phyloP scores from a whole-genome alignment of 192 early-diverging fungal species.

The Coemansia pectinata region DNA sequence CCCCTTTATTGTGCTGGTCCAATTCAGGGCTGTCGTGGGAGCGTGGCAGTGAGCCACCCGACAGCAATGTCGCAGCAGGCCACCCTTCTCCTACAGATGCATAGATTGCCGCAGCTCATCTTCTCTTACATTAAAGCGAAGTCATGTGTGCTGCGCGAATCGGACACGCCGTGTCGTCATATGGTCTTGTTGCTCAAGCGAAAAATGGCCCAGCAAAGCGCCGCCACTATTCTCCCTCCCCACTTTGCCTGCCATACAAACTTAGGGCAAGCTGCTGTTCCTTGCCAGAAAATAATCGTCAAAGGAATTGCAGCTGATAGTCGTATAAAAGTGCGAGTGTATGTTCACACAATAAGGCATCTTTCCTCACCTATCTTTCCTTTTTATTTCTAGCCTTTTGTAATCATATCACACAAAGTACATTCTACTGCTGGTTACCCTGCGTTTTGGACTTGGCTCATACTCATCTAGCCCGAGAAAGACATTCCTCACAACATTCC shows the following conservation, averaged over 20 bases:
- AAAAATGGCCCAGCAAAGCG: conserved; percentile 5
- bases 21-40: conserved; percentile 1
- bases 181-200: neutral
- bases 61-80: neutral
- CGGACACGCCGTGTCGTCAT: conserved; percentile 7
- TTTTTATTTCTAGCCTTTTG: neutral
- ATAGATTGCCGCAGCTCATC: neutral
- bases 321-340: neutral
- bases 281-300: neutral
- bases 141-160: neutral
- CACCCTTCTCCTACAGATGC: neutral
- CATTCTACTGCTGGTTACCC: conserved; percentile 4
- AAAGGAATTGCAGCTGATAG: neutral
- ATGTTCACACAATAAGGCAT: neutral
- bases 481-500: conserved; percentile 22
- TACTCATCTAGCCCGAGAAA: neutral
- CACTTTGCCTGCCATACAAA: neutral
- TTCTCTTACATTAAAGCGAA: neutral
- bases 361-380: neutral
- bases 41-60: conserved; percentile 5
- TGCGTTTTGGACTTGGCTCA: neutral
- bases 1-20: neutral
- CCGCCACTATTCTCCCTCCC: neutral
- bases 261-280: too few relatives aligned
- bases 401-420: neutral